phyloP scores from a whole-genome alignment of 1,284 basidiomycete species.

The Uromyces viciae-fabae region DNA sequence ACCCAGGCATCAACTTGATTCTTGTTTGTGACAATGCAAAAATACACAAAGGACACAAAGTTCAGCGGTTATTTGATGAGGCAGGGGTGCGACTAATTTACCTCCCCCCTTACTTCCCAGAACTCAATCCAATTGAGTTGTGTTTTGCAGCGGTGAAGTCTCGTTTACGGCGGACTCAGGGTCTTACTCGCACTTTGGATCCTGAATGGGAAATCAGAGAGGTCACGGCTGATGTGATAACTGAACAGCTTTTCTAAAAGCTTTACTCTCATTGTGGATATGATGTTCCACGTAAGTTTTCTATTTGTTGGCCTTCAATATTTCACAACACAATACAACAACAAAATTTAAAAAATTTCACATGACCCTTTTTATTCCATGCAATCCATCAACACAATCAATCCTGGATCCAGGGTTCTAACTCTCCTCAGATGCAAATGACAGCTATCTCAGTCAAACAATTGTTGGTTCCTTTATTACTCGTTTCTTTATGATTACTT shows the following conservation, averaged over 20 bases:
- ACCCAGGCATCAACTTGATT: not conserved
- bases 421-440: too few species aligned
- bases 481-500: too few species aligned
- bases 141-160: constrained; percentile 5
- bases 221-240: not conserved
- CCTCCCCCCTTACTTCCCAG: constrained; percentile 13
- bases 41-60: not conserved
- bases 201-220: not conserved
- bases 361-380: too few species aligned
- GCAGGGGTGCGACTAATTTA: not conserved
- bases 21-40: not conserved
- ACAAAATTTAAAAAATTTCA: too few species aligned
- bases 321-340: too few species aligned
- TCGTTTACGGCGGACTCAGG: not conserved
- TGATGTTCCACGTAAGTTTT: not conserved
- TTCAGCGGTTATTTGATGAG: not conserved
- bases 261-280: not conserved
- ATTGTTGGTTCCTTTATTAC: too few species aligned
- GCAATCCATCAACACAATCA: too few species aligned
- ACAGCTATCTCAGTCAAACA: too few species aligned
- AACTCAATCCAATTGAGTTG: constrained; percentile 30
- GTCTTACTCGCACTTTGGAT: not conserved
- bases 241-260: not conserved
- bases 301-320: too few species aligned
- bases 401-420: too few species aligned